Evolutionary conservation across 352 stramenopile species (phyloP), one percentile per base, ranked within the genome.

Genomic region (Phytophthora fragariaefolia): DNA sequence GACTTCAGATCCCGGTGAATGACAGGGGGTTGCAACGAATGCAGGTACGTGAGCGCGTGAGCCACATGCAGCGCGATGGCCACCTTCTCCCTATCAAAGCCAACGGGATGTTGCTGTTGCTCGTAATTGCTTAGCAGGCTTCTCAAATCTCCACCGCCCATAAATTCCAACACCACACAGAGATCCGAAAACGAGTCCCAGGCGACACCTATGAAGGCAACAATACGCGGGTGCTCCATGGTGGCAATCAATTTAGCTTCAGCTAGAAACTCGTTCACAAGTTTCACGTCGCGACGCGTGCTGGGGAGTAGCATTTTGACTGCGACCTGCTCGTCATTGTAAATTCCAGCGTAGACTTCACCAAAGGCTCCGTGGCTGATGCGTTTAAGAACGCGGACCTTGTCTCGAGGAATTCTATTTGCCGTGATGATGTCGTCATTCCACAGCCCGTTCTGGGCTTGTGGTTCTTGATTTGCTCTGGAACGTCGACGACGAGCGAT

Each of bases 1-100:
- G 70, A 79, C 27, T 78, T 78, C 20, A 82, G 53, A 50, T 82
- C 74, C 18, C 74, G 74, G 28, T 82, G 74, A 13, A 82, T 65
- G 18, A 82, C 61, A 2, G 66, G 32, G 0, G 74, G 70, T 10
- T 61, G 26, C 30, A 82, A 40, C 28, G 74, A 82, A 53, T 82
- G 74, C 24, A 82, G 40, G 24, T 79, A 81, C 52, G 67, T 58
- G 12, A 81, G 62, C 26, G 70, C 70, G 12, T 81, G 66, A 13
- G 58, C 49, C 26, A 81, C 55, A 9, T 78, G 65, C 10, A 51
- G 45, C 6, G 69, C 73, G 17, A 81, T 47, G 0, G 42, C 22
- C 2, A 58, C 23, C 36, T 81, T 81, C n/a, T 67, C 52, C 20
- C 53, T 23, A 2, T 55, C 47, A 36, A 65, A 64, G 3, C 43